Base-by-base conservation (phyloP, 1,284 basidiomycete species). In the Laetiporus sulphureus region DNA sequence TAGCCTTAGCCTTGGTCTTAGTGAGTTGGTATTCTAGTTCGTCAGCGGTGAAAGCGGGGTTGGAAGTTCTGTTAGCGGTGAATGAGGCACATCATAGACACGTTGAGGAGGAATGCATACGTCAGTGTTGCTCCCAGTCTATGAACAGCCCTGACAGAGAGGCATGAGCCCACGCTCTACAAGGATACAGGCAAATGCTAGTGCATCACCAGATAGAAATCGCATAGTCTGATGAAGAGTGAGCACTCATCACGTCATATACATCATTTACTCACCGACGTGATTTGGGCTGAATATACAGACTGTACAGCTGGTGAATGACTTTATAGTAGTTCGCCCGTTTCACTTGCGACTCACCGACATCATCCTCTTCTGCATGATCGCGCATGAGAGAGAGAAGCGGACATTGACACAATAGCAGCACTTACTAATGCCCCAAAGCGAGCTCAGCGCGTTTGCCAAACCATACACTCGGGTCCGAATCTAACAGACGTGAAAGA, bases 11-110 rank as follows among this genome's bases (percentile, higher is more conserved):
- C 21, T 71, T 68, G 3, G 79, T 74, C 5, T 68, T 64, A 42
- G 71, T 62, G 7, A 81, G 60, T 48, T 83, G 77, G 53, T 80
- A 70, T 7, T 73, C 56, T 3, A 90, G 68, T 54, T 90, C 87
- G 15, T 71, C 68, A 4, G 60, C 61, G 4, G 72, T 73, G 55
- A 82, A 89, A 3, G 75, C 68, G 0, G 85, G 83, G 52, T 89
- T 90, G 3, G 76, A 75, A 24, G 70, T 50, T 5, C 30, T 59
- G 64, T 68, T 43, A 27, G 8, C 7, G 25, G 13, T 2, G 47
- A 30, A 63, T 63, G 49, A n/a, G n/a, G n/a, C n/a, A n/a, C n/a
- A n/a, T n/a, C n/a, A n/a, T n/a, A n/a, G n/a, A n/a, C n/a, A n/a
- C n/a, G n/a, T n/a, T n/a, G n/a, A n/a, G n/a, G n/a, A 45, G 30